Conservation (phyloP, 2,329 filamentous ascomycete genomes). For the Huntiella decipiens region DNA sequence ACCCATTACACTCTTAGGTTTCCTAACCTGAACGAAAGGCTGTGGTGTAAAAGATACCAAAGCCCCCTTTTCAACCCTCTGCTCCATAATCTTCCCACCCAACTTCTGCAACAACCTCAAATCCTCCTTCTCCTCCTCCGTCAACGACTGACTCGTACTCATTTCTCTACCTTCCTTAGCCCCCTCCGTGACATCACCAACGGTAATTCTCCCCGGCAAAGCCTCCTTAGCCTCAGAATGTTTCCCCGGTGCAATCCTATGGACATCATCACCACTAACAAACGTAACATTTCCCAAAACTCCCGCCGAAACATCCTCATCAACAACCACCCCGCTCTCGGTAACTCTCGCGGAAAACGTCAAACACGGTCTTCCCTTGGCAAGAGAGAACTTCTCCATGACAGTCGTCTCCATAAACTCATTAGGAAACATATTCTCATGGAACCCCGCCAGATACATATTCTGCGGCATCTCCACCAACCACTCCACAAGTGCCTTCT, state of each 20-base stretch:
- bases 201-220: no score
- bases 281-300: constrained; percentile 35
- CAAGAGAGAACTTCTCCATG: constrained; percentile 36
- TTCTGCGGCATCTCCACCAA: constrained; percentile 41
- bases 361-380: constrained; percentile 29
- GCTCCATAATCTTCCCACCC: constrained; percentile 25
- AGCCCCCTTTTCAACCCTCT: constrained; percentile 18
- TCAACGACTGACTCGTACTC: constrained; percentile 24
- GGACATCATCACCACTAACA: constrained; percentile 33
- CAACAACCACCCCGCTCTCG: constrained; percentile 32
- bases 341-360: constrained; percentile 44
- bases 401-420: constrained; percentile 20
- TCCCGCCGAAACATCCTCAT: constrained; percentile 34
- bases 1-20: constrained; percentile 5
- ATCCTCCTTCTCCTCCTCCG: constrained; percentile 24
- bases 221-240: constrained; percentile 5
- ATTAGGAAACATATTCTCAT: constrained; percentile 36
- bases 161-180: constrained; percentile 20
- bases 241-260: constrained; percentile 19
- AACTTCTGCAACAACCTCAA: constrained; percentile 29
- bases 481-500: constrained; percentile 37
- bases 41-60: neutral
- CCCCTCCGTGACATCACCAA: constrained; percentile 15
- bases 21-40: neutral
- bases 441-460: constrained; percentile 40